Percentiles rank a stretch among this genome's conserved stretches.
Evolutionary conservation across 805 yeast species (phyloP).

Genomic region (Tanozyma kutaoensis): DNA sequence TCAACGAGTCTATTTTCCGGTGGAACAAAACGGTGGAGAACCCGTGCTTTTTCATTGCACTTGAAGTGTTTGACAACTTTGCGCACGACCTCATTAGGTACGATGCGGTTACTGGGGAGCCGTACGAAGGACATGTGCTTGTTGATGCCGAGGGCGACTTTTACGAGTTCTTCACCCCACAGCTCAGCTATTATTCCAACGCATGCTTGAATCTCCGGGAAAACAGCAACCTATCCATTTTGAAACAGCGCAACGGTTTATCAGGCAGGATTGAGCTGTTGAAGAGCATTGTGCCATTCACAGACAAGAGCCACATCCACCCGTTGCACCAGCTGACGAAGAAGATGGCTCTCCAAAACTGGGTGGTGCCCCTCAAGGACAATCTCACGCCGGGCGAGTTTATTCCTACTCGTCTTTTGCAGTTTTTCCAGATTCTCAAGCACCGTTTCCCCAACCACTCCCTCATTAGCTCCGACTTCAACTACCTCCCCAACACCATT

Average conservation of each 20-base stretch:
- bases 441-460: constrained; percentile 65
- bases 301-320: constrained; percentile 27
- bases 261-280: constrained; percentile 12
- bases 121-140: constrained; percentile 68
- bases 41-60: constrained; percentile 66
- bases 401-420: constrained; percentile 64
- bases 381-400: constrained; percentile 61
- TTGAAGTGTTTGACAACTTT: constrained; percentile 77
- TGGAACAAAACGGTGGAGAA: constrained; percentile 50
- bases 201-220: constrained; percentile 45
- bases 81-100: constrained; percentile 73
- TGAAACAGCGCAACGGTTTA: constrained; percentile 10
- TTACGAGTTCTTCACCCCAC: constrained; percentile 55
- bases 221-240: constrained; percentile 25
- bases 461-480: constrained; percentile 61
- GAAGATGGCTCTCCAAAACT: constrained; percentile 30
- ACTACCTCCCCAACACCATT: constrained; percentile 29
- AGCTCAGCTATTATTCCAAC: constrained; percentile 42
- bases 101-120: constrained; percentile 51
- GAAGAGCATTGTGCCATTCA: constrained; percentile 16
- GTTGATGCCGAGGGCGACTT: constrained; percentile 65
- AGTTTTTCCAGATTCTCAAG: constrained; percentile 50
- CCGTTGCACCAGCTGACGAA: constrained; percentile 44
- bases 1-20: constrained; percentile 64
- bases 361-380: constrained; percentile 52